Percentiles rank a stretch among this genome's conserved stretches.
phyloP scores from a whole-genome alignment of 164 flowering plant genomes.

The Piper longum region DNA sequence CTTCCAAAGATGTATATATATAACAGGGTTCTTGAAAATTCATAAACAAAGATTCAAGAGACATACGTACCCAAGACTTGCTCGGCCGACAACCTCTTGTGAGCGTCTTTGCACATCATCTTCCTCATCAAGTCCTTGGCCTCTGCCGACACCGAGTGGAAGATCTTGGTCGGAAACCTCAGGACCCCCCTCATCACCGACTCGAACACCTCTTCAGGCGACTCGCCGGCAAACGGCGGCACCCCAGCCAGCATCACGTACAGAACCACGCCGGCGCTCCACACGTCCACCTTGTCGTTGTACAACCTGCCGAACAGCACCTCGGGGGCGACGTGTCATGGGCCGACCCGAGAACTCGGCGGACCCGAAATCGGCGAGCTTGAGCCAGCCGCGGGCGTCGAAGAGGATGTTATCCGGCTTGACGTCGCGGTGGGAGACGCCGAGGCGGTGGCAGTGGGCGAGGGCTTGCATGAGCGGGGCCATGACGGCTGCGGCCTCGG shows the following conservation, averaged over 20 bases:
- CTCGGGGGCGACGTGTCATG: conserved; percentile 40
- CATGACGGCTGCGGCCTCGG: conserved; percentile 26
- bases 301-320: conserved; percentile 47
- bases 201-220: conserved; percentile 50
- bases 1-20: no score
- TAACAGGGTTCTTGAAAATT: no score
- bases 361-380: conserved; percentile 74
- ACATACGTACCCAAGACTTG: conserved; percentile 61
- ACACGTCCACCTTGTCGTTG: conserved; percentile 70
- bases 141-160: conserved; percentile 39
- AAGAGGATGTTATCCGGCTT: conserved; percentile 75
- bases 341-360: conserved; percentile 28
- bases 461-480: conserved; percentile 38
- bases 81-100: conserved; percentile 57
- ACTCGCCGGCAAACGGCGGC: conserved; percentile 68
- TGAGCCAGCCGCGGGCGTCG: conserved; percentile 25
- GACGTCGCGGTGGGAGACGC: conserved; percentile 67
- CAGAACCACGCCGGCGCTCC: conserved; percentile 77
- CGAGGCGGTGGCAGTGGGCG: conserved; percentile 52
- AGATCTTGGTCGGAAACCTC: conserved; percentile 49
- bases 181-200: conserved; percentile 54
- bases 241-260: conserved; percentile 59
- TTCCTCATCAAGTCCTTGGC: conserved; percentile 61
- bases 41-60: background rate
- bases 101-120: conserved; percentile 61